Evolutionary conservation across 495 filamentous ascomycete species (phyloP), one percentile per base, ranked within the genome.

Genomic region (Saxophila tyrrhenica): DNA sequence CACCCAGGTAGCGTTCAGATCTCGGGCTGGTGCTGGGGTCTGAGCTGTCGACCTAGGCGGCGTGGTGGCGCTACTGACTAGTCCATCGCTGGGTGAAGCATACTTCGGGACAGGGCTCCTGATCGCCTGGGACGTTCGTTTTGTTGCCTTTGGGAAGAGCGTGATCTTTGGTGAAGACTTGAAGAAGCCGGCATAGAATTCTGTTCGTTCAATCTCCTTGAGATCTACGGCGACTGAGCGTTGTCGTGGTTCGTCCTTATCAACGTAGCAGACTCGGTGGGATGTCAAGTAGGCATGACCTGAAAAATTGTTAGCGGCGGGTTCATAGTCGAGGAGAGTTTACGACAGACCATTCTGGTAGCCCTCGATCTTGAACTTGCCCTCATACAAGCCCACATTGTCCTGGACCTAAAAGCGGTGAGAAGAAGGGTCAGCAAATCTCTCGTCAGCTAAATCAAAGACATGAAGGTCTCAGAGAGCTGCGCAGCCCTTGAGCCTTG

Each of bases 161-260:
- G 84, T 95, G 57, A 99, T 80, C 69, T 99, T 99, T 19, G 92
- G 70, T 5, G 94, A 97, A 0, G 94, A 96, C 61, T 94, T 97
- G 23, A 95, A 69, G 61, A 99, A 97, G 19, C 94, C 85, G 50
- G 88, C 89, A 87, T 95, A 57, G 68, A 86, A 92, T 51, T 98
- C 92, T 57, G 81, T 83, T 57, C 87, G 80, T 58, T 98, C 92
- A 54, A 97, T 79, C 67, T 91, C 87, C 62, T 91, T 94, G 54
- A 98, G 70, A 59, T 94, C 84, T 48, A 98, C 78, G 23, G 85
- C 86, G 29, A 90, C 80, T 0, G 88, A 92, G 65, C 85, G 77
- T 68, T 87, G 88, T 25, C 92, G 77, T 8, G 94, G 89, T 54
- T 96, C 86, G 17, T 82, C 78, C 56, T 89, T 84, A 60, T 95